A percentile compares a stretch with the other conserved stretches of the same genome.
These are phyloP conservation scores for Scheffersomyces titani DNA, from an alignment of 1,139 yeast species.

Conservation along the genomic window DNA sequence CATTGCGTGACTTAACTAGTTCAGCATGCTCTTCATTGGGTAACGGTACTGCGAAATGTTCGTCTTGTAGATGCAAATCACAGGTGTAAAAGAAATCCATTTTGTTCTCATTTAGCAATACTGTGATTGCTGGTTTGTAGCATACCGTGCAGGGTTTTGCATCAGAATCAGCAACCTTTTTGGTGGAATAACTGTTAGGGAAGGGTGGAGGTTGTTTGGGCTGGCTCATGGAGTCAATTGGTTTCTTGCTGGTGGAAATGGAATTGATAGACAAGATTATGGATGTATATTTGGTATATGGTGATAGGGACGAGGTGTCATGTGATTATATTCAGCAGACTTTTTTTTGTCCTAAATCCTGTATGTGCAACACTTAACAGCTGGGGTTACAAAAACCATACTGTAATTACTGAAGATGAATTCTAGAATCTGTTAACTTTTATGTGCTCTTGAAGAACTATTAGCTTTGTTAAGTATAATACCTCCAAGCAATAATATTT, in stretches of 20 bases:
- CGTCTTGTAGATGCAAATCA: slow-evolving; percentile 61
- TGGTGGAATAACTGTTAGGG: slow-evolving; percentile 51
- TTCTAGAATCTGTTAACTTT: no score
- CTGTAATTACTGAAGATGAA: no score
- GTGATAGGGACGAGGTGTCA: not conserved
- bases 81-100: slow-evolving; percentile 74
- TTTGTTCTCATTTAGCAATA: slow-evolving; percentile 52
- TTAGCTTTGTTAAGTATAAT: no score
- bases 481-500: no score
- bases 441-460: no score
- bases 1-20: slow-evolving; percentile 39
- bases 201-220: slow-evolving; percentile 33
- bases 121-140: slow-evolving; percentile 63
- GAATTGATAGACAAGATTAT: not conserved
- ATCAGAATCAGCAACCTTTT: slow-evolving; percentile 59
- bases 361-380: no score
- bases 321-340: not conserved
- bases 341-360: not conserved
- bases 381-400: no score
- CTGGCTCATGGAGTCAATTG: slow-evolving; percentile 3
- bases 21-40: slow-evolving; percentile 48
- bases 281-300: not conserved
- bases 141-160: slow-evolving; percentile 66
- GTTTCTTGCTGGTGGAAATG: not conserved
- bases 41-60: slow-evolving; percentile 59